phyloP scores from a whole-genome alignment of 1,284 basidiomycete species.

The Marasmius sp. region DNA sequence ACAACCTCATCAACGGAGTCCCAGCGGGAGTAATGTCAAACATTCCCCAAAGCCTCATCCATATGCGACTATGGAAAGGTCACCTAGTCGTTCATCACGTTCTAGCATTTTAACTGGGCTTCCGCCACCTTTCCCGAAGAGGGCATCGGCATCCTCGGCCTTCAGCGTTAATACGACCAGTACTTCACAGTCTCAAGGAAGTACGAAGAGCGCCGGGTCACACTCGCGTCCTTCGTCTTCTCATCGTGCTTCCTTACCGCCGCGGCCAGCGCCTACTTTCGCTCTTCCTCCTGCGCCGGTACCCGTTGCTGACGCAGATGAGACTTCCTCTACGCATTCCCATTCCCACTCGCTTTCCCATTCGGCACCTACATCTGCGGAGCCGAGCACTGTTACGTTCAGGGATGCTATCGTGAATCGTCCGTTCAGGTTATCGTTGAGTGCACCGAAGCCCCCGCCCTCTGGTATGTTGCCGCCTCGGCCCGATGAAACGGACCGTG shows the following conservation, averaged over 20 bases:
- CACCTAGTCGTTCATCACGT: constrained; percentile 24
- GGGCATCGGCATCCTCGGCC: constrained; percentile 54
- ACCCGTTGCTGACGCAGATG: constrained; percentile 9
- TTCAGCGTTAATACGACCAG: constrained; percentile 49
- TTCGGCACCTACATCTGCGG: constrained; percentile 33
- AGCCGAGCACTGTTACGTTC: constrained; percentile 31
- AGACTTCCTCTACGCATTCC: background rate
- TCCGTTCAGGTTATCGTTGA: constrained; percentile 56
- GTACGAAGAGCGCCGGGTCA: constrained; percentile 15
- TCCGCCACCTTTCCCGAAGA: constrained; percentile 52
- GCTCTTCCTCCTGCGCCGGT: constrained; percentile 67
- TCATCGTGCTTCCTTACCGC: constrained; percentile 62
- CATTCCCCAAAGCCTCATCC: constrained; percentile 21
- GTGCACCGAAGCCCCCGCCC: constrained; percentile 63
- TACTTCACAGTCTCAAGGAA: constrained; percentile 44
- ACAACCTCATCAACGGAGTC: constrained; percentile 16
- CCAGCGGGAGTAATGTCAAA: constrained; percentile 5
- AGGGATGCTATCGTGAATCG: constrained; percentile 52
- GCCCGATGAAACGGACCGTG: constrained; percentile 47
- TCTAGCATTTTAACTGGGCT: constrained; percentile 50
- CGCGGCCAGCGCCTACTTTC: constrained; percentile 63
- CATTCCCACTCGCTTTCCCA: constrained; percentile 4
- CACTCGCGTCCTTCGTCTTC: constrained; percentile 31
- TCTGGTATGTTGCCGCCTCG: constrained; percentile 54
- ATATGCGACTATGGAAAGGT: constrained; percentile 20